Evolutionary conservation across 2,329 filamentous ascomycete genomes (phyloP), one percentile per base, ranked within the genome.

Genomic region (Colletotrichum theobromicola): DNA sequence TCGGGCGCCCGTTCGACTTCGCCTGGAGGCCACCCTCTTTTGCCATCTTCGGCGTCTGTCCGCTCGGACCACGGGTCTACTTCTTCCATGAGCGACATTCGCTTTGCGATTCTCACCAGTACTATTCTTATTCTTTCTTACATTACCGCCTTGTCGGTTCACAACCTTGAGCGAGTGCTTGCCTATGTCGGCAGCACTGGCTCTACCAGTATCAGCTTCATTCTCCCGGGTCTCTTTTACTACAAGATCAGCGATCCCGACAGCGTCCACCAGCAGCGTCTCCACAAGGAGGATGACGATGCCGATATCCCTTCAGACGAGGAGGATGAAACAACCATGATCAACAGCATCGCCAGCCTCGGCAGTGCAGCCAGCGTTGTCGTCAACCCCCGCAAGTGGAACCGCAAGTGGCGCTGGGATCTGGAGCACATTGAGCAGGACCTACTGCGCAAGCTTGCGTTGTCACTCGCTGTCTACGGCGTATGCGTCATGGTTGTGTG

Each of bases 201-300:
- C 67, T 96, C 94, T 66, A 99, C 97, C 0, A 95, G 95, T 75
- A 99, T 99, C 79, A 98, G 95, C 76, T 99, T 99, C 82, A 98
- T 99, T 77, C 89, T 99, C 1, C 97, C 97, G 0, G 97, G 97
- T 0, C 85, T 99, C 5, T 99, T 99, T 84, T 99, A 98, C 84
- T 99, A 98, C 86, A 98, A 98, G 85, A 98, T 99, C 75, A 97
- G 95, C 15, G 92, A 95, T 28, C 97, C 97, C 0, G 94, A 98
- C 70, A 96, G 94, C 58, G 90, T 93, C 32, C 92, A 96, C 76
- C 95, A 98, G 79, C 96, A 98, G 82, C 91, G 94, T 16, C 87
- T 98, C 12, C 87, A 95, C 76, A 98, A 98, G 83, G 95, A 97
- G 80, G 95, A 98, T 77, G 97, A 98, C 79, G 94, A 96, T 77